A percentile compares a stretch with the other conserved stretches of the same genome.
Conservation (phyloP, 2,329 filamentous ascomycete species). For the Xylariaceae sp. region DNA sequence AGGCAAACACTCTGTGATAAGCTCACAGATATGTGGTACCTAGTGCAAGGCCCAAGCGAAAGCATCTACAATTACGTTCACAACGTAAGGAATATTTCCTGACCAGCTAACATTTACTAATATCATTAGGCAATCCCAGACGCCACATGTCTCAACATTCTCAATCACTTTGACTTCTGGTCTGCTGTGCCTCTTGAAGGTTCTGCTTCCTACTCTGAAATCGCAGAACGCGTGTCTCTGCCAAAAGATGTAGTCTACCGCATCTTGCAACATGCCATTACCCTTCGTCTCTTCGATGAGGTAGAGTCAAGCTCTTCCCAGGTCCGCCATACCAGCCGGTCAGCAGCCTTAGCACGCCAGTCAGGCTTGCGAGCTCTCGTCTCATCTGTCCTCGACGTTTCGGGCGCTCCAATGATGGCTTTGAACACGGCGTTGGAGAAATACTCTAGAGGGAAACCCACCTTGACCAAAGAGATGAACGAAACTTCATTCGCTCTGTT, state of each 20-base stretch:
- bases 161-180: conserved; percentile 61
- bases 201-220: conserved; percentile 49
- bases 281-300: conserved; percentile 46
- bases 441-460: conserved; percentile 40
- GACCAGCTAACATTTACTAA: conserved; percentile 7
- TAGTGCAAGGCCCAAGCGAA: conserved; percentile 56
- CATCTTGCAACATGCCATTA: conserved; percentile 47
- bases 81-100: conserved; percentile 39
- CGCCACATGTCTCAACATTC: conserved; percentile 50
- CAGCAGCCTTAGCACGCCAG: conserved; percentile 45
- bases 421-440: conserved; percentile 43
- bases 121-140: conserved; percentile 49
- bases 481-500: conserved; percentile 47
- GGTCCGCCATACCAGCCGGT: conserved; percentile 47
- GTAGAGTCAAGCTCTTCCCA: conserved; percentile 36
- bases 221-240: conserved; percentile 46
- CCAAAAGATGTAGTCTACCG: conserved; percentile 47
- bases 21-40: conserved; percentile 52
- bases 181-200: conserved; percentile 54
- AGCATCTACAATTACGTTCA: conserved; percentile 54
- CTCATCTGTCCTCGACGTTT: conserved; percentile 46
- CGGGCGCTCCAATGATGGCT: conserved; percentile 45
- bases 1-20: conserved; percentile 52
- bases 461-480: conserved; percentile 42
- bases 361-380: conserved; percentile 45